Evolutionary conservation across 345 rosid genomes (phyloP).

Genomic region (Dimocarpus longan): DNA sequence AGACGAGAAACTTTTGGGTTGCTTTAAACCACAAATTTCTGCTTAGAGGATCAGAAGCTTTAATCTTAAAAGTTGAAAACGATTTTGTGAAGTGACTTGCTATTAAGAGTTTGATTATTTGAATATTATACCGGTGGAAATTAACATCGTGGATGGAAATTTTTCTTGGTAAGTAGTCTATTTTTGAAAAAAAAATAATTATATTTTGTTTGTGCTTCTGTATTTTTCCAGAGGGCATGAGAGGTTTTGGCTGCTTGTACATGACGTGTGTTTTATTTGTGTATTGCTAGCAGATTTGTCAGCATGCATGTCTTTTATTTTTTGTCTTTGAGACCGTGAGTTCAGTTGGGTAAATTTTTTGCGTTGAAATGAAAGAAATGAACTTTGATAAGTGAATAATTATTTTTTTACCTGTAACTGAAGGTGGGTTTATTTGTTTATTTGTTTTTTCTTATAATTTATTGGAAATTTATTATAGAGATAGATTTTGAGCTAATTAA

Average conservation of each 20-base stretch:
- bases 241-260: constrained; percentile 12
- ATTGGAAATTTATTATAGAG: background rate
- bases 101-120: background rate
- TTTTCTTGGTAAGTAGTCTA: constrained; percentile 33
- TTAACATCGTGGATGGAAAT: constrained; percentile 33
- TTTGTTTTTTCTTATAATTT: background rate
- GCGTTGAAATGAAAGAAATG: background rate
- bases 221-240: constrained; percentile 2
- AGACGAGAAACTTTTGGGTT: background rate
- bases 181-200: background rate
- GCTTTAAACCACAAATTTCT: constrained; percentile 30
- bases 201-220: constrained; percentile 9
- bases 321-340: background rate
- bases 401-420: background rate
- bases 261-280: constrained; percentile 15
- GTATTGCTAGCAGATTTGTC: constrained; percentile 19
- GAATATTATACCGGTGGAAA: background rate
- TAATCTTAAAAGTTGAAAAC: constrained; percentile 26
- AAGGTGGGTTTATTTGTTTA: constrained; percentile 15
- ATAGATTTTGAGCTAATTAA: background rate
- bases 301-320: background rate
- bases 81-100: constrained; percentile 7
- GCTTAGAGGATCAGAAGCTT: constrained; percentile 30
- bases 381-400: constrained; percentile 5
- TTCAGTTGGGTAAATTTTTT: background rate